Evolutionary conservation across 441 rosid species (phyloP), one percentile per base, ranked within the genome.

Genomic region (Gossypium lobatum): DNA sequence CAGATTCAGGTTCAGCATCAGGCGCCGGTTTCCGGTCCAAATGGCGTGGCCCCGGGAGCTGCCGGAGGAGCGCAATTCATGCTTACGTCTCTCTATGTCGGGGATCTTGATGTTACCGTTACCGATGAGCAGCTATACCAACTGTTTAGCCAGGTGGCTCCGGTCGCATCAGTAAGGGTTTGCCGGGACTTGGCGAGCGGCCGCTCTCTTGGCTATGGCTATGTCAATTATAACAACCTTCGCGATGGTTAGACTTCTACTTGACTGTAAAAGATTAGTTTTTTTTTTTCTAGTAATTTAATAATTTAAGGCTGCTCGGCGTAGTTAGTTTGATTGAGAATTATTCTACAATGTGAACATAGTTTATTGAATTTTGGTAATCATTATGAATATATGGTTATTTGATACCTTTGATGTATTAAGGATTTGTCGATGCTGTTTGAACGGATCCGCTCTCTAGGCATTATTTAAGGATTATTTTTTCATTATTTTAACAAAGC

Each of bases 191-290:
- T 88, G 79, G 78, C 79, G 34, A 83, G 88, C 20, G 79, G 92
- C 72, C 84, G 89, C 25, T 89, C 94, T 69, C 92, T 89, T 20
- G 94, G 94, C 60, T 89, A 89, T 64, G 94, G 87, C 61, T 89
- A 89, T 17, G 89, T 89, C 34, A 89, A 88, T 82, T 89, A 80
- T 63, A 81, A 80, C 79, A 81, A 80, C 71, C 84, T 90, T 76
- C 83, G 79, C 25, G 94, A 89, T 77, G 94, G 94, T 88, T 58
- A 77, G 79, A 75, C 54, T 70, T 23, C 39, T 53, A 21, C 13
- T 4, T 28, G 3, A 14, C 21, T 42, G 10, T 34, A 13, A 31
- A 54, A 48, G 4, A 11, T 39, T 6, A 42, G 21, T 21, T 31
- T 28, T 54, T 45, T 73, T 54, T 9, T 48, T 23, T n/a, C 50